Evolutionary conservation across 176 grass and related monocot genomes (phyloP).

Genomic region (Melocanna baccifera): DNA sequence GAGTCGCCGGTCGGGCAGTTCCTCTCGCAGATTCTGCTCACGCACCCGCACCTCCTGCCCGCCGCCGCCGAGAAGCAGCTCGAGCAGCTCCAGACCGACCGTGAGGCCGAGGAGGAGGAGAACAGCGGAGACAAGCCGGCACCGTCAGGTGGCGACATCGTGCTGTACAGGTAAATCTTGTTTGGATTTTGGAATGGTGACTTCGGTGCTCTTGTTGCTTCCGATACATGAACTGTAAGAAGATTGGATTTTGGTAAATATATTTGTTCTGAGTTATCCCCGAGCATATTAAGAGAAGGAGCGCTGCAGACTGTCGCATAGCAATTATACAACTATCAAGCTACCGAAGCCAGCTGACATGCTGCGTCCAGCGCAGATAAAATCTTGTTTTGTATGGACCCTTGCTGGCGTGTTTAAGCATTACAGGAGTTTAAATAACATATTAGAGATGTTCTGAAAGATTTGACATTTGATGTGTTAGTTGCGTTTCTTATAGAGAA

Average conservation of each 20-base stretch:
- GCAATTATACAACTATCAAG: constrained; percentile 16
- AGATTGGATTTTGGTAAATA: not conserved
- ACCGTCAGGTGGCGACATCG: constrained; percentile 63
- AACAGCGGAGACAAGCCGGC: constrained; percentile 43
- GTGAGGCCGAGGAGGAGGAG: constrained; percentile 42
- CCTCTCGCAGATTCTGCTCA: constrained; percentile 78
- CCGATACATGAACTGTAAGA: not conserved
- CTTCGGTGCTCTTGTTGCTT: constrained; percentile 11
- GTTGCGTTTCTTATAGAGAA: not conserved
- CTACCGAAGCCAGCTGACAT: not conserved
- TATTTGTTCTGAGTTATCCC: not conserved
- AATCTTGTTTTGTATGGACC: not conserved
- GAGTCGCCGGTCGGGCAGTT: constrained; percentile 88
- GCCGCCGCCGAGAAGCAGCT: constrained; percentile 93
- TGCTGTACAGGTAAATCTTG: constrained; percentile 78
- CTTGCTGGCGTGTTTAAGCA: not conserved
- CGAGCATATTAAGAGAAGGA: not conserved
- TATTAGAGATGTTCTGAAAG: not conserved
- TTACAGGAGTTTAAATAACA: not conserved
- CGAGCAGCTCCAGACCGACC: constrained; percentile 80
- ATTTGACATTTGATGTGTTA: not conserved
- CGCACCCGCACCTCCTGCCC: constrained; percentile 83
- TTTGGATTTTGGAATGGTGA: not conserved
- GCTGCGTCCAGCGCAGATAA: not conserved
- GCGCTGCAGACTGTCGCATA: not conserved